Conservation (phyloP, 2,329 filamentous ascomycete species). For the Penicillium vulpinum region DNA sequence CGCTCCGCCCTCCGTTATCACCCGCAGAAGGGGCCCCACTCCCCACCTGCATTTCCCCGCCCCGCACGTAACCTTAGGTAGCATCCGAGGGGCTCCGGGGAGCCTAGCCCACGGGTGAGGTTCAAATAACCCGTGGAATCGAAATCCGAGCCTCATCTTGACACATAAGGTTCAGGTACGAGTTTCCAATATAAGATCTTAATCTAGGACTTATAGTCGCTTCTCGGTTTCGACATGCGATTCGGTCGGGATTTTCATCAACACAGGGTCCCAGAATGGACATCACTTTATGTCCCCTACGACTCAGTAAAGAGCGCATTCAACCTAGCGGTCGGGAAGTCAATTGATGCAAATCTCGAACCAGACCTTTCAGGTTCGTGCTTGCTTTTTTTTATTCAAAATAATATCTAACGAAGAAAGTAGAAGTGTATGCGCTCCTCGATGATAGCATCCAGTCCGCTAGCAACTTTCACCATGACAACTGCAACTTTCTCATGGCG, state of each 20-base stretch:
- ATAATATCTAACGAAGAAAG: neutral
- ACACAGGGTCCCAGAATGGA: slow-evolving; percentile 30
- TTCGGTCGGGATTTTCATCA: slow-evolving; percentile 32
- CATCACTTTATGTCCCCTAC: slow-evolving; percentile 30
- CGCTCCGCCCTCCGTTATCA: too few species aligned
- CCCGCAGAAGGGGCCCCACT: too few species aligned
- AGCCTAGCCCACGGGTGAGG: too few species aligned
- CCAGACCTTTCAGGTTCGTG: neutral
- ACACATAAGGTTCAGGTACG: neutral
- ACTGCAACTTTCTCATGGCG: neutral
- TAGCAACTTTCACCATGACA: neutral
- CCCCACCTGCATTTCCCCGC: too few species aligned
- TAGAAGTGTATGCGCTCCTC: neutral
- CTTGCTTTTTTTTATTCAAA: neutral
- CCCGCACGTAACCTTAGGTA: too few species aligned
- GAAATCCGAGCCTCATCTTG: neutral
- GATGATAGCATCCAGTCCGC: neutral
- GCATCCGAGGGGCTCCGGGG: too few species aligned
- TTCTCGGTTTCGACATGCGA: slow-evolving; percentile 21
- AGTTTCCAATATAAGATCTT: neutral
- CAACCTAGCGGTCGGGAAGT: slow-evolving; percentile 9
- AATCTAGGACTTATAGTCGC: neutral
- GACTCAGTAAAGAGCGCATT: slow-evolving; percentile 25
- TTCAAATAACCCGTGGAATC: neutral
- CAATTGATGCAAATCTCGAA: neutral